phyloP scores from a whole-genome alignment of 345 rosid genomes.

The Mercurialis annua region DNA sequence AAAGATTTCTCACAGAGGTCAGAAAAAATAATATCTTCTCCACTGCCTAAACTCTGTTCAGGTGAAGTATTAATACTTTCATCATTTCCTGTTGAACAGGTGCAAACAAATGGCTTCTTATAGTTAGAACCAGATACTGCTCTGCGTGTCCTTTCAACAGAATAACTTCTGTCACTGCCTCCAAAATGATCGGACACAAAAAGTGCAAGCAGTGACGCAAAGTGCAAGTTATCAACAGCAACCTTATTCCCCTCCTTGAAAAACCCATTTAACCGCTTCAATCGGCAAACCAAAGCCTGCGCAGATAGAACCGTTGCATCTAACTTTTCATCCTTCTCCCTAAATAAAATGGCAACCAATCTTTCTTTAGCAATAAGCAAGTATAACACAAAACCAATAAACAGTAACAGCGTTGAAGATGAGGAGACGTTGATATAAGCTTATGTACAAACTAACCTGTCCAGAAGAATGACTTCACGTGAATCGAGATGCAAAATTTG shows the following conservation, averaged over 20 bases:
- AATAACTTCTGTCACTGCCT: slow-evolving; percentile 70
- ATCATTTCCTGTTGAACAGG: slow-evolving; percentile 79
- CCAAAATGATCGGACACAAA: slow-evolving; percentile 99
- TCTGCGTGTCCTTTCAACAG: slow-evolving; percentile 67
- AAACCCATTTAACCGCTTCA: slow-evolving; percentile 50
- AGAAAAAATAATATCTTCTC: slow-evolving; percentile 52
- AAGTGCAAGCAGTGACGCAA: slow-evolving; percentile 79
- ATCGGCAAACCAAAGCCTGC: slow-evolving; percentile 51
- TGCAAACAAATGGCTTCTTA: slow-evolving; percentile 78
- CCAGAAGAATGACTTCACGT: slow-evolving; percentile 94
- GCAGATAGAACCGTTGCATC: slow-evolving; percentile 80
- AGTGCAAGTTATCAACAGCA: slow-evolving; percentile 49
- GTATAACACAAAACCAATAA: background rate
- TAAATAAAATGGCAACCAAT: slow-evolving; percentile 21
- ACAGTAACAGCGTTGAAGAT: background rate
- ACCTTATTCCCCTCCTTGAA: slow-evolving; percentile 38
- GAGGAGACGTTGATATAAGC: background rate
- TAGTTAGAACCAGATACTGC: slow-evolving; percentile 82
- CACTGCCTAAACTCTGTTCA: slow-evolving; percentile 31
- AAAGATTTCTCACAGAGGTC: slow-evolving; percentile 86
- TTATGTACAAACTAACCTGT: slow-evolving; percentile 51
- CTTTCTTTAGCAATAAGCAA: background rate
- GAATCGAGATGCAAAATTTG: slow-evolving; percentile 59
- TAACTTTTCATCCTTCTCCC: slow-evolving; percentile 80
- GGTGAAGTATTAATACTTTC: slow-evolving; percentile 34